Evolutionary conservation across 2,329 filamentous ascomycete species (phyloP).

Genomic region (Aspergillus melleus): DNA sequence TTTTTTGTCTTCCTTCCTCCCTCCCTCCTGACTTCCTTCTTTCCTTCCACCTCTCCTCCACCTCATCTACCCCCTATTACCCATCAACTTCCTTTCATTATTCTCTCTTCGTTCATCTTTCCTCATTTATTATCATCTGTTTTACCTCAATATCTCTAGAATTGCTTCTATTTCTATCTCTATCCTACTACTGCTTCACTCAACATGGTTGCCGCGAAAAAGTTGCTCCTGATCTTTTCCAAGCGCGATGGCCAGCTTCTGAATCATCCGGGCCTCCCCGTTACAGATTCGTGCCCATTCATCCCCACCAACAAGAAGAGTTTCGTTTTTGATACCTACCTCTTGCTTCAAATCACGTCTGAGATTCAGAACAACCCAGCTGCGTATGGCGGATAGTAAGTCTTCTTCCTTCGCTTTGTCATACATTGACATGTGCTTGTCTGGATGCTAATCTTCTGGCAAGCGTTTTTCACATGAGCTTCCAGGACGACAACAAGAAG

Average conservation of each 20-base stretch:
- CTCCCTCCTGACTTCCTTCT: background rate
- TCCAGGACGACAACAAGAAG: background rate
- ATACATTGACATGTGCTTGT: background rate
- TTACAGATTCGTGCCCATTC: background rate
- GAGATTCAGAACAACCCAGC: background rate
- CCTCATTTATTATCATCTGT: background rate
- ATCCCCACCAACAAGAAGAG: background rate
- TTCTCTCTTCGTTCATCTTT: background rate
- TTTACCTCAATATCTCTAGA: background rate
- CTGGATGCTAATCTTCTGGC: background rate
- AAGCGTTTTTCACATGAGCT: background rate
- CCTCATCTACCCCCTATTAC: background rate
- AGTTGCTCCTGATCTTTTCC: background rate
- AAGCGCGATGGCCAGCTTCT: background rate
- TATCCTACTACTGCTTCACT: background rate
- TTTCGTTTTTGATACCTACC: background rate
- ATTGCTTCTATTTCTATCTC: background rate
- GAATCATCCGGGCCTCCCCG: background rate
- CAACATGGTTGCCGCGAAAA: background rate
- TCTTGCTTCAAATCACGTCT: background rate
- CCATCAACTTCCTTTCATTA: background rate
- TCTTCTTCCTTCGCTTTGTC: background rate
- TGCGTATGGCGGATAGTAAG: background rate
- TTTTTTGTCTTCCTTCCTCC: background rate
- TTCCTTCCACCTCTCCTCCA: background rate